Evolutionary conservation across 371 early-diverging fungal genomes (phyloP), one percentile per base, ranked within the genome.

Genomic region (Basidiobolus meristosporus): DNA sequence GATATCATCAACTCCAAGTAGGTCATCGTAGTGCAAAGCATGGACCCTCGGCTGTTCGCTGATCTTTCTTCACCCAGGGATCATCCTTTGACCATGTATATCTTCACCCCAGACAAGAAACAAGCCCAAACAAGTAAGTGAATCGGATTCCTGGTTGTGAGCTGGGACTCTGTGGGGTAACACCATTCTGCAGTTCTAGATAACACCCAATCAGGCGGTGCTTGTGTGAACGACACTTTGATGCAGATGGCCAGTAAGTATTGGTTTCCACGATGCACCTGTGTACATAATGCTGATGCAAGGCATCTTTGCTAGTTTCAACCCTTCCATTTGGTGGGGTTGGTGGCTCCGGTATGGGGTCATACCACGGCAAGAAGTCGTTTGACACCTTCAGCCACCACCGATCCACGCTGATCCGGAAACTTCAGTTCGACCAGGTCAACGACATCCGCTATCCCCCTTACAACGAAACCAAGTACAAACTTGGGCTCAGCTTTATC

Each of bases 291-390:
- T 33, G 15, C 40, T 26, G 26, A 41, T 36, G 12, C 21, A 30
- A 22, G 22, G 29, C 23, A 4, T 31, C 33, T 15, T 29, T 15
- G 34, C 2, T 45, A 60, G 77, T 73, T 42, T 53, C 62, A 26
- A 41, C 50, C 21, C 44, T 84, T n/a, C 95, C 93, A 22, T 92
- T 92, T 56, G 93, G 92, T 44, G 97, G 95, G n/a, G 69, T 77
- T 7, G 95, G 95, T 2, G 45, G 55, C 3, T 84, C 86, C 10
- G 97, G 97, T 14, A 69, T 80, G 55, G 97, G 97, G 35, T 51
- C 50, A 10, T 93, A 91, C 56, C 85, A 82, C 42, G 93, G 92
- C 26, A 60, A 62, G 35, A 52, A 56, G 42, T 78, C 85, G 2
- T 83, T 88, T 44, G 54, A 73, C 7, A 56, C 68, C 0, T 87